Evolutionary conservation across 2,329 filamentous ascomycete species (phyloP).

Genomic region (Exophiala spinifera): DNA sequence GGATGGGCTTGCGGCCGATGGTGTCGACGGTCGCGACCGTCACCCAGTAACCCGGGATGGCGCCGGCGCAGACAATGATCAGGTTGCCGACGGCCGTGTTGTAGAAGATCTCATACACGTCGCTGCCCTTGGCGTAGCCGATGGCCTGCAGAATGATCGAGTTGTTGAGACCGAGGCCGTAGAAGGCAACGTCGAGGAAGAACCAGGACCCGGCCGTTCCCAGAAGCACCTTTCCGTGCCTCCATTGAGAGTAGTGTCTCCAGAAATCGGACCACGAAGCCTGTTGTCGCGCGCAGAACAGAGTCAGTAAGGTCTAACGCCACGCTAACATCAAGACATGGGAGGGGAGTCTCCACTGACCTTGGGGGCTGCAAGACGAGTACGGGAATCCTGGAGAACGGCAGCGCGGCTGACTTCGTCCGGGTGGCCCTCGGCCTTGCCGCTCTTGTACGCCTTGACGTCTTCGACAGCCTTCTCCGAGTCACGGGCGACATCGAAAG

Average conservation of each 20-base stretch:
- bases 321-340: too few relatives aligned
- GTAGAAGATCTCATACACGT: constrained; percentile 67
- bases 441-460: constrained; percentile 69
- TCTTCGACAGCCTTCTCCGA: constrained; percentile 71
- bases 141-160: constrained; percentile 68
- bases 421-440: constrained; percentile 59
- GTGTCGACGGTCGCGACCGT: constrained; percentile 72
- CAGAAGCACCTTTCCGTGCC: constrained; percentile 68
- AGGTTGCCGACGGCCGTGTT: constrained; percentile 76
- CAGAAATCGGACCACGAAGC: constrained; percentile 70
- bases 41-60: constrained; percentile 79
- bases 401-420: constrained; percentile 66
- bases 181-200: constrained; percentile 64
- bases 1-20: constrained; percentile 73
- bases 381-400: constrained; percentile 53
- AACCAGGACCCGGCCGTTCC: constrained; percentile 87
- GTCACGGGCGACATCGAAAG: constrained; percentile 75
- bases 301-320: background rate
- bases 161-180: constrained; percentile 73
- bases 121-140: constrained; percentile 63
- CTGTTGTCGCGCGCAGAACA: too few relatives aligned
- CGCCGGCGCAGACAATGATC: constrained; percentile 73
- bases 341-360: background rate
- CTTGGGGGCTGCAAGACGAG: constrained; percentile 62
- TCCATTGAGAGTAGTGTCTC: constrained; percentile 66